Percentiles rank a stretch among this genome's conserved stretches.
phyloP scores from a whole-genome alignment of 2,329 filamentous ascomycete genomes.

The Orbilia oligospora region DNA sequence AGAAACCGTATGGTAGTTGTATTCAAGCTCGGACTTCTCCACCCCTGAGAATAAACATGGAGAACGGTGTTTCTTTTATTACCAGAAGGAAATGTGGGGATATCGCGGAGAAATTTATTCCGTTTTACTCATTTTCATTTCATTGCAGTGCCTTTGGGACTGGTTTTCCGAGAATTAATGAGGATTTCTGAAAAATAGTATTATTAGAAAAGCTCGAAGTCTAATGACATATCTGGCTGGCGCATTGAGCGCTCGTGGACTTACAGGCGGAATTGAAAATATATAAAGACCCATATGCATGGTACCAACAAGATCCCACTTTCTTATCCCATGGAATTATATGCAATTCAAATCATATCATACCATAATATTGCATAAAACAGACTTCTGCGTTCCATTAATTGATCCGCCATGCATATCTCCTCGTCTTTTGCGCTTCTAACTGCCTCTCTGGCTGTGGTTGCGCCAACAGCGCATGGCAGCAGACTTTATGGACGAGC shows the following conservation, averaged over 20 bases:
- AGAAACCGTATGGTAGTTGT: constrained; percentile 1
- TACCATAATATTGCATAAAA: constrained; percentile 7
- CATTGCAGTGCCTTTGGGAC: background rate
- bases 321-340: constrained; percentile 4
- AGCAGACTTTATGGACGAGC: constrained; percentile 35
- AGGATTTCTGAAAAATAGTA: background rate
- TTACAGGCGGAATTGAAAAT: background rate
- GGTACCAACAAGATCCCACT: background rate
- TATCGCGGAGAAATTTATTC: constrained; percentile 47
- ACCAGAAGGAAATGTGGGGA: constrained; percentile 3
- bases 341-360: too few relatives aligned
- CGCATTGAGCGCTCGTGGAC: constrained; percentile 1
- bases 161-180: constrained; percentile 42
- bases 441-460: constrained; percentile 24
- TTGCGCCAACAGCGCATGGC: constrained; percentile 29
- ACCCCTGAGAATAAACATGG: constrained; percentile 5
- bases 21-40: constrained; percentile 34
- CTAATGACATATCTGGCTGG: background rate
- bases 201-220: background rate
- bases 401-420: constrained; percentile 26
- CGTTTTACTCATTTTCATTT: constrained; percentile 11
- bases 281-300: constrained; percentile 3
- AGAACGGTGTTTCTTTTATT: constrained; percentile 19
- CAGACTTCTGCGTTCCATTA: too few relatives aligned
- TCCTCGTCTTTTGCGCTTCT: constrained; percentile 36